Conservation (phyloP, 345 rosid genomes). For the Eucalyptus tenuipes region DNA sequence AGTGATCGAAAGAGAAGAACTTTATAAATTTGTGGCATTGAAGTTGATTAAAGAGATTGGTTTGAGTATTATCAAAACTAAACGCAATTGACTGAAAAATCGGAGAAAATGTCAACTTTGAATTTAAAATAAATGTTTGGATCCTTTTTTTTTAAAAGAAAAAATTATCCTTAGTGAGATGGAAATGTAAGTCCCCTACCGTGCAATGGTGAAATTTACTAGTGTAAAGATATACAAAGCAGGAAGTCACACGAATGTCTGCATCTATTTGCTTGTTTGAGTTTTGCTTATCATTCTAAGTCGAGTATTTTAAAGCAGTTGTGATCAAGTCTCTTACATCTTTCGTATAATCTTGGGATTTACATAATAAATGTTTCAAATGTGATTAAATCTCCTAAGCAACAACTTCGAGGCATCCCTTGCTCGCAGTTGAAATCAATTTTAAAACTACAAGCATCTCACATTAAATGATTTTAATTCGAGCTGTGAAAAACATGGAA, state of each 20-base stretch:
- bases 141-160: neutral
- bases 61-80: neutral
- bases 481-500: neutral
- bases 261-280: neutral
- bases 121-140: neutral
- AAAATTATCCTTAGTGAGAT: neutral
- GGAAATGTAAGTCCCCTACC: neutral
- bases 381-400: neutral
- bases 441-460: neutral
- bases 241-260: neutral
- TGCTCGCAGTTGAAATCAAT: neutral
- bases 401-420: neutral
- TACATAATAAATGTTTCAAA: neutral
- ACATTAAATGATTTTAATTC: neutral
- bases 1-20: neutral
- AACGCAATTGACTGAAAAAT: neutral
- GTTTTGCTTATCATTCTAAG: fast-evolving
- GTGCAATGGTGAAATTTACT: neutral
- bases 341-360: neutral
- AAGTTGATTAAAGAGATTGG: neutral
- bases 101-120: neutral
- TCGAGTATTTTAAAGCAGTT: neutral
- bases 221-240: neutral
- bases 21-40: neutral
- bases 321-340: neutral